These are phyloP conservation scores for Cercospora zeina DNA, from an alignment of 2,329 filamentous ascomycete species.

Conservation along the genomic window DNA sequence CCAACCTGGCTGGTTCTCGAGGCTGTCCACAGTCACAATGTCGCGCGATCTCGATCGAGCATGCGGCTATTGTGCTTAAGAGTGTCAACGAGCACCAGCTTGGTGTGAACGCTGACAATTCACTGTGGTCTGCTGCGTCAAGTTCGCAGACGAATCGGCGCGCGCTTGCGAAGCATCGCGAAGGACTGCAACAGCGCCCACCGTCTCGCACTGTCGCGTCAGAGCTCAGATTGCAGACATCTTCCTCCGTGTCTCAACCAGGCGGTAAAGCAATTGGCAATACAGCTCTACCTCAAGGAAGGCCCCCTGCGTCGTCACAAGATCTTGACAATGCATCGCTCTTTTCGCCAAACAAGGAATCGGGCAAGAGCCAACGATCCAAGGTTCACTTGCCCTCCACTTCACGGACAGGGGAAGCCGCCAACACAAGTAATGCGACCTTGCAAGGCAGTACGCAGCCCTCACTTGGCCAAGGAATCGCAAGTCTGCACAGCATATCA, in stretches of 20 bases:
- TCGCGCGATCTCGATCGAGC: constrained; percentile 12
- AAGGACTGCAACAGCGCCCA: background rate
- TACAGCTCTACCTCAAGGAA: constrained; percentile 24
- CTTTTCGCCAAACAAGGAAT: background rate
- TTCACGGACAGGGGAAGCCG: background rate
- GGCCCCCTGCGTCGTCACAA: constrained; percentile 14
- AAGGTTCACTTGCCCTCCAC: background rate
- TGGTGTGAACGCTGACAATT: background rate
- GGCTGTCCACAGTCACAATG: constrained; percentile 4
- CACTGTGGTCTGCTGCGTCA: background rate
- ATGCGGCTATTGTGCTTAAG: background rate
- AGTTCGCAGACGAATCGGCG: background rate
- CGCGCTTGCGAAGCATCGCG: constrained; percentile 1
- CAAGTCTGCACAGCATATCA: constrained; percentile 26
- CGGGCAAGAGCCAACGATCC: background rate
- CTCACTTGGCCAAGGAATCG: constrained; percentile 31
- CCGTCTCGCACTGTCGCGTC: background rate
- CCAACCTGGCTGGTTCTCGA: constrained; percentile 16
- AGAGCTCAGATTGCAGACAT: constrained; percentile 28
- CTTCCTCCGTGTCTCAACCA: constrained; percentile 33
- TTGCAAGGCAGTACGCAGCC: background rate
- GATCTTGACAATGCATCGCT: background rate
- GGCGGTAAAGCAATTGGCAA: constrained; percentile 16
- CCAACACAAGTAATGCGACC: background rate
- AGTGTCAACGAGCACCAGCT: background rate